A percentile compares a stretch with the other conserved stretches of the same genome.
These are phyloP conservation scores for Sergeia podlipaevii DNA, from an alignment of 208 protist species.

Conservation along the genomic window DNA sequence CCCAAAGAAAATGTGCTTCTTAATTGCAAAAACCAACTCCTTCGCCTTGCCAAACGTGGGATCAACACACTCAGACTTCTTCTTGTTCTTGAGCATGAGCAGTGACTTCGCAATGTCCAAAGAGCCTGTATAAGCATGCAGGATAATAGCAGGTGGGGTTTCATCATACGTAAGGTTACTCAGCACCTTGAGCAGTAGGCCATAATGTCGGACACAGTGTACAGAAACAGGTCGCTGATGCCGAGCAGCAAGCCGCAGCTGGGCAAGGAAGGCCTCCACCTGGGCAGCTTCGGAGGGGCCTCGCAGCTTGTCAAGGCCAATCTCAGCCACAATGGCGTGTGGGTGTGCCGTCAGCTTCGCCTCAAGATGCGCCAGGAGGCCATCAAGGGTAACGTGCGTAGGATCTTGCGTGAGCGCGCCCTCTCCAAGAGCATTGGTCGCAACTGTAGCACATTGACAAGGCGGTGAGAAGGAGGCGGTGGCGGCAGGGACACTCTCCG, in stretches of 20 bases:
- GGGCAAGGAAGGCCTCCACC: conserved; percentile 33
- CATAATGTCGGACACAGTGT: conserved; percentile 81
- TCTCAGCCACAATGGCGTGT: conserved; percentile 71
- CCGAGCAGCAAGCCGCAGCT: conserved; percentile 55
- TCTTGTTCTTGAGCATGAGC: conserved; percentile 52
- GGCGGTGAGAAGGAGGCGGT: not conserved
- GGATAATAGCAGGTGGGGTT: conserved; percentile 59
- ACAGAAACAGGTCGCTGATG: conserved; percentile 63
- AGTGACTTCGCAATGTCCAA: conserved; percentile 55
- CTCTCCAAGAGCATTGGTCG: not conserved
- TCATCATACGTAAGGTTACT: conserved; percentile 22
- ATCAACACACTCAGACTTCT: not conserved
- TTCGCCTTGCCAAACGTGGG: not conserved
- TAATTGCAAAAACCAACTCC: conserved; percentile 7
- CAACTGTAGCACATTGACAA: conserved; percentile 1
- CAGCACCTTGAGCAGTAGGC: conserved; percentile 48
- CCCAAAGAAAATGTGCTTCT: conserved; percentile 58
- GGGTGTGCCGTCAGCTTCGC: conserved; percentile 26
- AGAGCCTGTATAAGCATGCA: conserved; percentile 86
- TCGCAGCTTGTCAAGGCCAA: conserved; percentile 82
- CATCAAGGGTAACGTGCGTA: conserved; percentile 13
- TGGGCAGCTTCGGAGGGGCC: conserved; percentile 40
- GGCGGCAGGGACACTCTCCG: not conserved
- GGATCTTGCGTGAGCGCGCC: not conserved
- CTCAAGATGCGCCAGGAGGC: conserved; percentile 40